These are phyloP conservation scores for Pseudotsuga menziesii DNA, from an alignment of 75 land plant species.

Conservation along the genomic window DNA sequence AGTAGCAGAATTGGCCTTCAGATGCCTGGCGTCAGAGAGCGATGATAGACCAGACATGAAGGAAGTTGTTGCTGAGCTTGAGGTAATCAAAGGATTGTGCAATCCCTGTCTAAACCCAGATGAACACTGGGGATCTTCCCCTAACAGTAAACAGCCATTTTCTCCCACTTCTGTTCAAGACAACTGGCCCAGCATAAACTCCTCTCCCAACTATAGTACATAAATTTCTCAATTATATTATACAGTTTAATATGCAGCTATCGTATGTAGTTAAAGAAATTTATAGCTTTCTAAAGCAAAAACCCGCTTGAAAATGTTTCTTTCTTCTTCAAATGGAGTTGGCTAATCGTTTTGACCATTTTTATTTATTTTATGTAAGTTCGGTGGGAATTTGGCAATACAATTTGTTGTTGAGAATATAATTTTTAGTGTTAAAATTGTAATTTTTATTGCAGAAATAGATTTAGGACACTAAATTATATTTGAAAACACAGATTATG, in stretches of 20 bases:
- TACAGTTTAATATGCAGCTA: not conserved
- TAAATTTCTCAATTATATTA: not conserved
- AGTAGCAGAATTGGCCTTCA: slow-evolving; percentile 39
- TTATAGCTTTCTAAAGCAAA: too few relatives aligned
- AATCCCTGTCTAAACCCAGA: not conserved
- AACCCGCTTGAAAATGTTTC: too few relatives aligned
- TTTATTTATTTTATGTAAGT: too few relatives aligned
- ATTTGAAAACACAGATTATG: too few relatives aligned
- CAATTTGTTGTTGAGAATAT: too few relatives aligned
- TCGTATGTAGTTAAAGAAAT: too few relatives aligned
- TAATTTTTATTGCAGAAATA: too few relatives aligned
- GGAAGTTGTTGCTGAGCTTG: slow-evolving; percentile 19
- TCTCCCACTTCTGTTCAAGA: slow-evolving; percentile 45
- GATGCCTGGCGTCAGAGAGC: slow-evolving; percentile 23
- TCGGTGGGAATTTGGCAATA: too few relatives aligned
- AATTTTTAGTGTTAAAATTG: too few relatives aligned
- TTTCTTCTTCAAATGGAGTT: too few relatives aligned
- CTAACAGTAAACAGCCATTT: slow-evolving; percentile 9
- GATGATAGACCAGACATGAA: slow-evolving; percentile 37
- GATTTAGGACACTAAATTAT: too few relatives aligned
- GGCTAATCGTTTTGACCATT: too few relatives aligned
- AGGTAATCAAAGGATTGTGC: not conserved
- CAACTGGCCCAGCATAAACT: slow-evolving; percentile 28
- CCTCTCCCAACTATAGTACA: not conserved
- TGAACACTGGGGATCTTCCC: not conserved